Percentiles rank a stretch among this genome's conserved stretches.
Conservation (phyloP, 345 rosid genomes). For the Punica granatum region DNA sequence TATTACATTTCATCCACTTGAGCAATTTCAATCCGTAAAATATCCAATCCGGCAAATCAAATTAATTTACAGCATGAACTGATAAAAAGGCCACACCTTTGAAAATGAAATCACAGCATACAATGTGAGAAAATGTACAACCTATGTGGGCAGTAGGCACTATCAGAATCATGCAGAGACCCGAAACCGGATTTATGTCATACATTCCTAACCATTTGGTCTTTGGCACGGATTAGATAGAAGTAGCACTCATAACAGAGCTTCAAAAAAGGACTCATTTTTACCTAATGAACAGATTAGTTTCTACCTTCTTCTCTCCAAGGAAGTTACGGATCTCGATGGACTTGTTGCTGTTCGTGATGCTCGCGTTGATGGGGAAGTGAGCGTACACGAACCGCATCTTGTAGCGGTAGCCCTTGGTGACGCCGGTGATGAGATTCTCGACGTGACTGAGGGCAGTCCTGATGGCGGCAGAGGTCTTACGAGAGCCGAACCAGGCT, state of each 20-base stretch:
- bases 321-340: conserved; percentile 51
- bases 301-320: conserved; percentile 20
- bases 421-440: conserved; percentile 41
- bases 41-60: not conserved
- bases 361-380: conserved; percentile 78
- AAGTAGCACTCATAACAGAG: not conserved
- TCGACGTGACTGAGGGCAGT: conserved; percentile 56
- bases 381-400: conserved; percentile 88
- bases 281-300: not conserved
- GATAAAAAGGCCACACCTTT: not conserved
- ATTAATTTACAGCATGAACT: not conserved
- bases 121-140: not conserved
- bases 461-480: conserved; percentile 27
- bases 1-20: not conserved
- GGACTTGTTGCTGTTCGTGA: conserved; percentile 30
- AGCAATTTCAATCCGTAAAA: not conserved
- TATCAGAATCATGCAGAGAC: not conserved
- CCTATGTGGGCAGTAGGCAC: not conserved
- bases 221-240: not conserved
- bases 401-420: conserved; percentile 66
- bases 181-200: not conserved
- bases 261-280: not conserved
- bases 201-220: not conserved
- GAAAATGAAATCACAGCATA: not conserved
- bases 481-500: conserved; percentile 27